These are phyloP conservation scores for Heterococcus sp. DNA, from an alignment of 108 stramenopile genomes.

Conservation along the genomic window DNA sequence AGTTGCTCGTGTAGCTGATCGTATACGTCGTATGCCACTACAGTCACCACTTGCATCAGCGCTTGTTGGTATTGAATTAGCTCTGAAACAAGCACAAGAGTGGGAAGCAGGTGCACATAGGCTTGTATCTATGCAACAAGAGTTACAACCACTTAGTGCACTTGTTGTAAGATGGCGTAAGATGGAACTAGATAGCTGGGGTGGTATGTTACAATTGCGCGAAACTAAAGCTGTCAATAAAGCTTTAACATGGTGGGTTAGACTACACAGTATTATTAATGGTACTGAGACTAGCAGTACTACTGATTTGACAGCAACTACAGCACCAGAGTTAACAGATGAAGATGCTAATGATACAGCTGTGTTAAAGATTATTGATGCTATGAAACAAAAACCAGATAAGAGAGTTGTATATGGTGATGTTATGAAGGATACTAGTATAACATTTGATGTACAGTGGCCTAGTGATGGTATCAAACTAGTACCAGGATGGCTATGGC, in stretches of 20 bases:
- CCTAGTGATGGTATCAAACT: not conserved
- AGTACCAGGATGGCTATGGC: not conserved
- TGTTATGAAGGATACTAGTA: not conserved
- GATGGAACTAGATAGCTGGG: slow-evolving; percentile 88
- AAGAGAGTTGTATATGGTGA: too few relatives aligned
- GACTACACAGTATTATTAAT: slow-evolving; percentile 15
- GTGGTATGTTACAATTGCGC: slow-evolving; percentile 37
- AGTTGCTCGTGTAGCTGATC: slow-evolving; percentile 49
- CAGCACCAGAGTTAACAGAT: not conserved
- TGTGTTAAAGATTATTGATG: not conserved
- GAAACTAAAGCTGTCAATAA: not conserved
- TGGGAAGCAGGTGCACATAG: slow-evolving; percentile 93
- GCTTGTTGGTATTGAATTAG: slow-evolving; percentile 81
- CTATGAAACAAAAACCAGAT: too few relatives aligned
- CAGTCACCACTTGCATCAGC: slow-evolving; percentile 72
- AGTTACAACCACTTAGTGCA: slow-evolving; percentile 64
- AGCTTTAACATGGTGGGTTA: slow-evolving; percentile 52
- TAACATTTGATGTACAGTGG: not conserved
- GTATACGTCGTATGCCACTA: slow-evolving; percentile 38
- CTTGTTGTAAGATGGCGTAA: slow-evolving; percentile 86
- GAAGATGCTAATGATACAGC: not conserved
- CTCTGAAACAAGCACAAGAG: slow-evolving; percentile 82
- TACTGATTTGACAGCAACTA: not conserved
- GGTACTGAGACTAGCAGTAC: too few relatives aligned
- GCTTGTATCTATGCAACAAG: slow-evolving; percentile 65